Evolutionary conservation across 2,329 filamentous ascomycete genomes (phyloP), one percentile per base, ranked within the genome.

Genomic region (Fusarium acutatum): DNA sequence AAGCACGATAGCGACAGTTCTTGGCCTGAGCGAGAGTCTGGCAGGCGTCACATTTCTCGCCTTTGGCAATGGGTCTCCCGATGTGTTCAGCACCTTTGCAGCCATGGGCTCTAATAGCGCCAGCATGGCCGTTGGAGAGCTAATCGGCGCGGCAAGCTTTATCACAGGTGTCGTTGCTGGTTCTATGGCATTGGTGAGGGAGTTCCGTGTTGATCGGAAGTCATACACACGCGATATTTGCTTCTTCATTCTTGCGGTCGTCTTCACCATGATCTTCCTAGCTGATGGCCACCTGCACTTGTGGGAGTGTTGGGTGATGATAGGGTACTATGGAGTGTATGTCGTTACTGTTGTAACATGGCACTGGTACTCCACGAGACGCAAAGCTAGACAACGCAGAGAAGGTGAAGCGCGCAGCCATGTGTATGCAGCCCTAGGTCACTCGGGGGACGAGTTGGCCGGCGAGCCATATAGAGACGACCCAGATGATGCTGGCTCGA

Each of bases 51-150:
- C 96, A 1, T 97, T 99, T 78, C 85, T 99, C 59, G 96, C 96
- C 14, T 97, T 99, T 83, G 96, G 96, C 73, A 99, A 99, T 85
- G 96, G 96, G 59, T 98, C 96, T 70, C 96, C 96, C 5, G 96
- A 99, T 82, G 95, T 99, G 50, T 99, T 99, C 83, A 98, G 95
- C 74, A 99, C 96, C 5, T 98, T 99, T 83, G 96, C 96, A 22
- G 97, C 96, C 75, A 98, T 99, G 94, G 92, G 92, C 79, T 97
- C 95, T 30, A 94, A 98, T 79, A 98, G 95, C 80, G 96, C 96
- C n/a, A 97, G 95, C 84, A 89, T 99, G 87, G 96, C 96, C 3
- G 91, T 99, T 44, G 96, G 96, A 50, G 96, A 99, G 84, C 87
- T 99, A 57, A 94, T 99, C 60, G 96, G 96, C 38, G 96, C 96